These are phyloP conservation scores for Populus ilicifolia DNA, from an alignment of 345 rosid genomes.

Conservation along the genomic window DNA sequence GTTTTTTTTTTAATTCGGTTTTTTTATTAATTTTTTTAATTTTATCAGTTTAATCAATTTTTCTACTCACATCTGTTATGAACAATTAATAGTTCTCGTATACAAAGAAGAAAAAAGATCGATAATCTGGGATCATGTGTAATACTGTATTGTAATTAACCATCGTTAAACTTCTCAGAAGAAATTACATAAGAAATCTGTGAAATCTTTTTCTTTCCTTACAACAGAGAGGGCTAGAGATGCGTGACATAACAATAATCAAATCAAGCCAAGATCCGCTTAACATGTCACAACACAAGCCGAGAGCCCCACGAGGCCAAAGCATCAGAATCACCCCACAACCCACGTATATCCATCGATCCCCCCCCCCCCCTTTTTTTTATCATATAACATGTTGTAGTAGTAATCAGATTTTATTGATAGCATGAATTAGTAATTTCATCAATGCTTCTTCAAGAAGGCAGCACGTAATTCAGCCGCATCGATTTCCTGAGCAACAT, in stretches of 20 bases:
- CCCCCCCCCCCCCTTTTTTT: neutral
- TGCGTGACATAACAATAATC: neutral
- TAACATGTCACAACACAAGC: neutral
- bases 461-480: conserved; percentile 60
- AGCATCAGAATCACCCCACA: neutral
- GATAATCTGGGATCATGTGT: neutral
- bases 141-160: neutral
- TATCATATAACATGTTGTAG: neutral
- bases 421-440: neutral
- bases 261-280: neutral
- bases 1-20: too few relatives aligned
- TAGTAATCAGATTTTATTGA: neutral
- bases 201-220: neutral
- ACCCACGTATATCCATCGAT: neutral
- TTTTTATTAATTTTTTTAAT: too few relatives aligned
- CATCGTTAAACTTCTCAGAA: neutral
- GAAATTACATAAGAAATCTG: neutral
- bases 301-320: neutral
- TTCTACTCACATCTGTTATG: neutral
- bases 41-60: too few relatives aligned
- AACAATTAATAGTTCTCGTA: neutral
- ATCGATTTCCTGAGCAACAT: conserved; percentile 55
- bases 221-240: neutral
- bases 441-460: conserved; percentile 51
- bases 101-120: neutral